Evolutionary conservation across 2,329 filamentous ascomycete species (phyloP), one percentile per base, ranked within the genome.

Genomic region (Fusarium sp.): DNA sequence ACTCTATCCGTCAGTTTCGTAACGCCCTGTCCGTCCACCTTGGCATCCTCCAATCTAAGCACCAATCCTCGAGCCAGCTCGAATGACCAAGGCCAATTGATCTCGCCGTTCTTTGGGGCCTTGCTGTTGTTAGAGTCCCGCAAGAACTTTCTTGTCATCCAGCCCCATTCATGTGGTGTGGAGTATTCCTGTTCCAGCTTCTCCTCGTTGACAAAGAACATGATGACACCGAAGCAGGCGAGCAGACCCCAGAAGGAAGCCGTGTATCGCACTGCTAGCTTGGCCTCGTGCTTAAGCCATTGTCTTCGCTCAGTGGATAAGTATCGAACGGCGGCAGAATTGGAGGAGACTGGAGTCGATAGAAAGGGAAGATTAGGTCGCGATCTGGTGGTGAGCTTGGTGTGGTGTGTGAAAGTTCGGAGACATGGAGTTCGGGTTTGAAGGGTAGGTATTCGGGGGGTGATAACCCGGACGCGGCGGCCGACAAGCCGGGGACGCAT

Each of bases 91-190:
- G 88, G 86, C 92, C 93, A 97, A 75, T 94, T 88, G 64, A 88
- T 78, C 28, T 84, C 74, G 53, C 81, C 80, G 22, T 85, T 84
- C 26, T 82, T 83, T n/a, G 86, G 82, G 13, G 87, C 85, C 15
- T 85, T 84, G 43, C 89, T 84, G 51, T 87, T 84, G 56, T 86
- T 87, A 6, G 91, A 92, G 51, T 87, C 86, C 40, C 93, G 87
- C 66, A 92, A 85, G 39, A 86, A 84, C 80, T 91, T 88, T 24
- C 94, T 85, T 45, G 91, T 93, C 68, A 88, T 81, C 78, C 90
- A 91, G 0, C 83, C 83, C 94, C 95, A 98, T 77, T 97, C 95
- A 26, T 88, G 86, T 2, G 95, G 95, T 2, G 93, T 95, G 0
- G 94, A 94, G 77, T 91, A 93, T 53, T 87, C 84, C 48, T 91